Evolutionary conservation across 371 early-diverging fungal genomes (phyloP).

Genomic region (Chytridiales sp.): DNA sequence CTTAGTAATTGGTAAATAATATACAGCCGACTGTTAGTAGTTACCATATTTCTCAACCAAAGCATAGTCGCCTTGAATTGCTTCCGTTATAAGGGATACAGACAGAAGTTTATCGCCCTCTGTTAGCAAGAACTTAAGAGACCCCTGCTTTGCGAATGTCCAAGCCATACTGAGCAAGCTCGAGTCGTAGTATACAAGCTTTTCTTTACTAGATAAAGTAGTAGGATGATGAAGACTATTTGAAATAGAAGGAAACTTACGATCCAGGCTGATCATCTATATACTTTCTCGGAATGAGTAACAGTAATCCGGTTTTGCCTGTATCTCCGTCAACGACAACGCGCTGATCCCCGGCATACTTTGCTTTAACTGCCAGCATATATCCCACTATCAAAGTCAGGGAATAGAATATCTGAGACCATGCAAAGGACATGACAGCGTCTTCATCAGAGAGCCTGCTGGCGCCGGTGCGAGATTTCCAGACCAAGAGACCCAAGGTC

Average conservation of each 20-base stretch:
- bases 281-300: too few species aligned
- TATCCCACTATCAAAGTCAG: neutral
- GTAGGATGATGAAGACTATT: neutral
- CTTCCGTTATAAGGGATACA: constrained; percentile 57
- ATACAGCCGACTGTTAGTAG: neutral
- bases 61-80: constrained; percentile 79
- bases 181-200: constrained; percentile 52
- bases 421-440: constrained; percentile 27
- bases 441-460: constrained; percentile 3
- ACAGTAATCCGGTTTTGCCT: too few species aligned
- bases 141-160: constrained; percentile 80
- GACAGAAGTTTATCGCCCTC: constrained; percentile 94
- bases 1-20: too few species aligned
- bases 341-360: too few species aligned
- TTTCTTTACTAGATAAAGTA: neutral
- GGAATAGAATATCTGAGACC: constrained; percentile 24
- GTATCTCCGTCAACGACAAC: too few species aligned
- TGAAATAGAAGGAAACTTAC: neutral
- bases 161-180: constrained; percentile 61
- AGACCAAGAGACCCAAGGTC: constrained; percentile 50
- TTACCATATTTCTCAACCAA: constrained; percentile 84
- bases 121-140: constrained; percentile 88
- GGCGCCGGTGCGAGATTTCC: neutral
- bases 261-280: too few species aligned
- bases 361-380: constrained; percentile 5